Percentiles rank a stretch among this genome's conserved stretches.
These are phyloP conservation scores for Trametes versicolor DNA, from an alignment of 1,284 basidiomycete genomes.

Conservation along the genomic window DNA sequence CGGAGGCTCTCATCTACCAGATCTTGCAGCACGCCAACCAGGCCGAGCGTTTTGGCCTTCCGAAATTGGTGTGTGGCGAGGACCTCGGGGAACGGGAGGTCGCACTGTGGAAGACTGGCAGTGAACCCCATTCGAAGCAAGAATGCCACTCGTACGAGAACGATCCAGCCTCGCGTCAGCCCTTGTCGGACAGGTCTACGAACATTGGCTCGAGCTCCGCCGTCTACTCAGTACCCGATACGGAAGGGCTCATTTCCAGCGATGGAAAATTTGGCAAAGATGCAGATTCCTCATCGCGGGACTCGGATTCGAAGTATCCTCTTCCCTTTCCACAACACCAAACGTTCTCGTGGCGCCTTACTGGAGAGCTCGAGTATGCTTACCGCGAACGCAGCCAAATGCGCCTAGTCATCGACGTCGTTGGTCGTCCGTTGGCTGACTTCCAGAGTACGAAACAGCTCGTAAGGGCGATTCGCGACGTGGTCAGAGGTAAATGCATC, in stretches of 20 bases:
- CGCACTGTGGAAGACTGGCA: conserved; percentile 9
- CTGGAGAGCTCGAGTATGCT: background rate
- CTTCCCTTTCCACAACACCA: conserved; percentile 20
- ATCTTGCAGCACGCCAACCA: background rate
- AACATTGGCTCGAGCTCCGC: too few relatives aligned
- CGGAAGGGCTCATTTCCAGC: too few relatives aligned
- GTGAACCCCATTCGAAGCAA: background rate
- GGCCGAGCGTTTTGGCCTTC: conserved; percentile 6
- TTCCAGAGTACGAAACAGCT: conserved; percentile 23
- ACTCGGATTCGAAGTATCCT: background rate
- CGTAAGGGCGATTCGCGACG: conserved; percentile 22
- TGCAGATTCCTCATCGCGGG: background rate
- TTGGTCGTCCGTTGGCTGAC: conserved; percentile 17
- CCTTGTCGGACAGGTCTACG: too few relatives aligned
- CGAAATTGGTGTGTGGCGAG: conserved; percentile 12
- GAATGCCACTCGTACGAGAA: background rate
- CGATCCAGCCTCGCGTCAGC: too few relatives aligned
- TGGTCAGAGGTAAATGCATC: conserved; percentile 21
- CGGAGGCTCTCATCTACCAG: conserved; percentile 17
- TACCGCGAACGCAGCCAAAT: conserved; percentile 26
- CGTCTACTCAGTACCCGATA: too few relatives aligned
- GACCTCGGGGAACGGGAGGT: conserved; percentile 20
- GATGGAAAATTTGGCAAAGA: too few relatives aligned
- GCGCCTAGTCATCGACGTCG: conserved; percentile 20
- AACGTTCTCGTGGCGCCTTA: conserved; percentile 14